Conservation (phyloP, 106 monocot species). For the Iris macrosiphon region DNA sequence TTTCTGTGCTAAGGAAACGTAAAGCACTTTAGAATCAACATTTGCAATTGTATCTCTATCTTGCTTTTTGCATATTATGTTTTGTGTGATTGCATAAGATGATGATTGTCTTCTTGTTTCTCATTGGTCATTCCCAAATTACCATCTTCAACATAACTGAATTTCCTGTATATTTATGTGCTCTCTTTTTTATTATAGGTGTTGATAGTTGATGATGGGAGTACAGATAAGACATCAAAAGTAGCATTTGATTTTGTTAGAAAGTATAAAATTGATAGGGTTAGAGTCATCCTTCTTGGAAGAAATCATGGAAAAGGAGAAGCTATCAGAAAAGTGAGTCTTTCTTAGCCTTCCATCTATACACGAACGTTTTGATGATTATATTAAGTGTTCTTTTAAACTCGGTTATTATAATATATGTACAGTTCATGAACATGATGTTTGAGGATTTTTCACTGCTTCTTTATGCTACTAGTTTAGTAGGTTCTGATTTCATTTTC, state of each 20-base stretch:
- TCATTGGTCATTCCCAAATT: no score
- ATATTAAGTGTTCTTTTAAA: no score
- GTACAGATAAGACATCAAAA: constrained; percentile 80
- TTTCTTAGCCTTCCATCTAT: constrained; percentile 1
- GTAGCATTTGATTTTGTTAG: constrained; percentile 87
- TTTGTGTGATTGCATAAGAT: no score
- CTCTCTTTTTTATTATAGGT: constrained; percentile 48
- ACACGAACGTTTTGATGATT: background rate
- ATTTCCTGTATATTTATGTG: no score
- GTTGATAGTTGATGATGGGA: constrained; percentile 96
- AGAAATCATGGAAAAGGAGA: constrained; percentile 99
- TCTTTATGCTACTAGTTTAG: background rate
- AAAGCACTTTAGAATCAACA: no score
- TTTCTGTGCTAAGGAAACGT: no score
- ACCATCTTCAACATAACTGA: no score
- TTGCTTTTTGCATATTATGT: no score
- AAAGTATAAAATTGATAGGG: constrained; percentile 82
- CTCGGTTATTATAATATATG: no score
- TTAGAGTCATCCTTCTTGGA: constrained; percentile 80
- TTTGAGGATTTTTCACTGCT: background rate
- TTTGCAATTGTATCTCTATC: no score
- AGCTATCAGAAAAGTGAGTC: constrained; percentile 88
- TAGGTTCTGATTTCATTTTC: background rate
- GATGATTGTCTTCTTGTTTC: no score
- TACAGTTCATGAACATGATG: no score